Percentiles rank a stretch among this genome's conserved stretches.
Evolutionary conservation across 495 filamentous ascomycete species (phyloP).

Genomic region (Hypoxylon lenormandii): DNA sequence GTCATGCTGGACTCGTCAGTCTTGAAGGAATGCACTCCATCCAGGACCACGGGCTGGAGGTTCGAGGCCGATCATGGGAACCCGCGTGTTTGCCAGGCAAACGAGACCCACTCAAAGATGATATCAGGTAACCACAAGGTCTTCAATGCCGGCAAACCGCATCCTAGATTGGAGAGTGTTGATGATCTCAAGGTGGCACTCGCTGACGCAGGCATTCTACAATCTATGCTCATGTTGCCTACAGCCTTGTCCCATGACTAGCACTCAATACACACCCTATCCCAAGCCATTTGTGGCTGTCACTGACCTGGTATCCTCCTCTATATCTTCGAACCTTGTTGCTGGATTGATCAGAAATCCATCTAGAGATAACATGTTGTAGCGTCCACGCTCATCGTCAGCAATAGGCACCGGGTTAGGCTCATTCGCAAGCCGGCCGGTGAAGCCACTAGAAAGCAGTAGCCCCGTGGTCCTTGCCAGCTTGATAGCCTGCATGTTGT

Average conservation of each 20-base stretch:
- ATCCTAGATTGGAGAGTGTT: slow-evolving; percentile 16
- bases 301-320: no score
- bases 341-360: slow-evolving; percentile 53
- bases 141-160: slow-evolving; percentile 26
- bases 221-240: no score
- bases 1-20: slow-evolving; percentile 29
- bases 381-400: slow-evolving; percentile 55
- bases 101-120: slow-evolving; percentile 21
- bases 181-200: slow-evolving; percentile 31
- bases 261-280: no score
- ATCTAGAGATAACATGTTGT: slow-evolving; percentile 58
- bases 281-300: no score
- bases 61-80: no score
- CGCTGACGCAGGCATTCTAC: slow-evolving; percentile 7
- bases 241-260: no score
- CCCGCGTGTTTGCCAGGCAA: no score
- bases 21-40: slow-evolving; percentile 2
- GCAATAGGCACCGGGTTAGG: slow-evolving; percentile 53
- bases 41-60: slow-evolving; percentile 6
- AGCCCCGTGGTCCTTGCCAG: slow-evolving; percentile 55
- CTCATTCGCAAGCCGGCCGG: slow-evolving; percentile 55
- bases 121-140: slow-evolving; percentile 25
- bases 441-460: slow-evolving; percentile 55
- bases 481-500: slow-evolving; percentile 51
- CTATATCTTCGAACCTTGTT: slow-evolving; percentile 48